These are phyloP conservation scores for Immersiporthe knoxdaviesiana DNA, from an alignment of 2,329 filamentous ascomycete species.

Conservation along the genomic window DNA sequence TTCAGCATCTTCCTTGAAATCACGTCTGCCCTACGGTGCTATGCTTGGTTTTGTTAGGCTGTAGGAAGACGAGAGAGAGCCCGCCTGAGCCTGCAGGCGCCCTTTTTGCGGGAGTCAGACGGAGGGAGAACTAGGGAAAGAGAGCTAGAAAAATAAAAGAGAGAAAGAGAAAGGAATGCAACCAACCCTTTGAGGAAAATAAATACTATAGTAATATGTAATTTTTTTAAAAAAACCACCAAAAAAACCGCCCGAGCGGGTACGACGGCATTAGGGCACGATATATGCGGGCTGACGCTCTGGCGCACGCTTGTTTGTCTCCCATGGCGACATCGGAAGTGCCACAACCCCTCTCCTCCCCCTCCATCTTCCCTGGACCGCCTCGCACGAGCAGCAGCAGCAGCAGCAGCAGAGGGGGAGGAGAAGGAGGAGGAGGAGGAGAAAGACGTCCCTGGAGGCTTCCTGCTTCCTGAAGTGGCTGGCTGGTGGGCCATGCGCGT, in stretches of 20 bases:
- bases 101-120: background rate
- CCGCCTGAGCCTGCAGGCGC: background rate
- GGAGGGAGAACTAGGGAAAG: background rate
- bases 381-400: background rate
- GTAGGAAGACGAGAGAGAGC: background rate
- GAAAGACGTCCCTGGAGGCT: background rate
- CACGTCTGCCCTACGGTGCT: background rate
- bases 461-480: background rate
- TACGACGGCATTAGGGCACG: constrained; percentile 8
- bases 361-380: background rate
- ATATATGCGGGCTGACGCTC: background rate
- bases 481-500: constrained; percentile 1
- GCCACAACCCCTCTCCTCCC: background rate
- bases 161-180: too few relatives aligned
- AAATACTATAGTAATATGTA: background rate
- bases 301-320: background rate
- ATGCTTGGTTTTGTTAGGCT: background rate
- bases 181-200: background rate
- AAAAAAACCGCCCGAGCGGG: background rate
- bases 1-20: constrained; percentile 4
- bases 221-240: too few relatives aligned
- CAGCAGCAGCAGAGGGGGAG: too few relatives aligned
- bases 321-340: background rate
- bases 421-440: too few relatives aligned
- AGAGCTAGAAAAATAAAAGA: background rate